Conservation (phyloP, 257 asterid genomes). For the Nicotiana tomentosiformis region DNA sequence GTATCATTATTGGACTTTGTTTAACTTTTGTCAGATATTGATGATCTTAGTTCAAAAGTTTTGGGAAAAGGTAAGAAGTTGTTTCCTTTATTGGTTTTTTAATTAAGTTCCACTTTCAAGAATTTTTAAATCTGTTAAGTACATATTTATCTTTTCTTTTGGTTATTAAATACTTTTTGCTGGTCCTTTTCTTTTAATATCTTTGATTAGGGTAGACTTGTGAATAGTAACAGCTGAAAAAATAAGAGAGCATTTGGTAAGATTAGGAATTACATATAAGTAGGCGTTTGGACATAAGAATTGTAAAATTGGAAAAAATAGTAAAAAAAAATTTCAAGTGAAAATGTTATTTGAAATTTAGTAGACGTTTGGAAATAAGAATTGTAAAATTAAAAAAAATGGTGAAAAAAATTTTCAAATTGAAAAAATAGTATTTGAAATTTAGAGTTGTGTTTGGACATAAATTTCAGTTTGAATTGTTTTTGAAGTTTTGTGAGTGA, state of each 20-base stretch:
- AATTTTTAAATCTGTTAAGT: not conserved
- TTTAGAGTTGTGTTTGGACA: no score
- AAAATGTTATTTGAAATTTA: no score
- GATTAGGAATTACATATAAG: no score
- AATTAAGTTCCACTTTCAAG: not conserved
- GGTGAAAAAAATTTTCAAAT: no score
- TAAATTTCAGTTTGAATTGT: no score
- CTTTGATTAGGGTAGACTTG: not conserved
- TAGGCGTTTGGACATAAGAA: no score
- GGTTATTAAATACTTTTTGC: not conserved
- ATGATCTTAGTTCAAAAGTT: not conserved
- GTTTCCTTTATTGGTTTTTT: not conserved
- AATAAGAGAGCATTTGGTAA: not conserved
- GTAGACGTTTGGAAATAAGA: no score
- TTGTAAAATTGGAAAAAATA: no score
- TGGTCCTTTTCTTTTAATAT: not conserved
- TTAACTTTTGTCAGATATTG: constrained; percentile 16
- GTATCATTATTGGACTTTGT: constrained; percentile 8
- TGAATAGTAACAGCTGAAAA: not conserved
- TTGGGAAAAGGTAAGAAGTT: constrained; percentile 5
- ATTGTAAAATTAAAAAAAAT: no score
- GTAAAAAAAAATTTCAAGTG: no score
- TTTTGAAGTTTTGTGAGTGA: no score
- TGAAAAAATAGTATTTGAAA: no score
- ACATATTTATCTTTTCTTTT: not conserved